A percentile compares a stretch with the other conserved stretches of the same genome.
Evolutionary conservation across 2,329 filamentous ascomycete species (phyloP).

Genomic region (Acephala macrosclerotiorum): DNA sequence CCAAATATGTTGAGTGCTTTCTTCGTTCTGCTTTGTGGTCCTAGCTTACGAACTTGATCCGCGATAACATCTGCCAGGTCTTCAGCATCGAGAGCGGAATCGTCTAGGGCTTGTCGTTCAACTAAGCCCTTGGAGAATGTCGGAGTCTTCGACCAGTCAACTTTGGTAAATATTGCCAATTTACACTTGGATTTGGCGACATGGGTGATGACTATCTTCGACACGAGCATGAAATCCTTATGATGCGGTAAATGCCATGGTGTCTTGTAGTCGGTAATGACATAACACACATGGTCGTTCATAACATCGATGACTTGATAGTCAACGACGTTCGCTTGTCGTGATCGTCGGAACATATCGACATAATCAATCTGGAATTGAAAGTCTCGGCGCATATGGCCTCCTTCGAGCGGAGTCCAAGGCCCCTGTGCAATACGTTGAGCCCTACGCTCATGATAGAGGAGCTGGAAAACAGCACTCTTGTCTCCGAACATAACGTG

Average conservation of each 20-base stretch:
- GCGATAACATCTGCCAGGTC: constrained; percentile 79
- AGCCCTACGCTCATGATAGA: constrained; percentile 84
- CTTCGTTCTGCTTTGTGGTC: constrained; percentile 76
- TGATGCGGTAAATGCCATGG: constrained; percentile 80
- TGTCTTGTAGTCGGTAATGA: constrained; percentile 67
- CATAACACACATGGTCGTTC: constrained; percentile 76
- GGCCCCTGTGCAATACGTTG: constrained; percentile 85
- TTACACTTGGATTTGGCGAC: constrained; percentile 92
- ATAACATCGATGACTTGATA: constrained; percentile 86
- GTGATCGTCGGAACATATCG: constrained; percentile 69
- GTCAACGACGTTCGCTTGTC: constrained; percentile 73
- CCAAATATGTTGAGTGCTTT: constrained; percentile 83
- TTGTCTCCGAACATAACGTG: constrained; percentile 97
- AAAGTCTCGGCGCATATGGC: constrained; percentile 79
- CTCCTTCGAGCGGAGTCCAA: constrained; percentile 77
- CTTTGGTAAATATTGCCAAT: constrained; percentile 83
- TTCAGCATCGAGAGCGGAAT: constrained; percentile 75
- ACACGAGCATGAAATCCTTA: constrained; percentile 80
- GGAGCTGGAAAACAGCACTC: constrained; percentile 89
- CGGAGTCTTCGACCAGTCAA: constrained; percentile 83
- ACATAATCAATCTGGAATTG: constrained; percentile 76
- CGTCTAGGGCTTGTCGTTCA: constrained; percentile 77
- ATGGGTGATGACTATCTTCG: constrained; percentile 93
- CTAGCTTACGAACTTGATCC: constrained; percentile 79
- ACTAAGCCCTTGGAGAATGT: constrained; percentile 65